phyloP scores from a whole-genome alignment of 495 filamentous ascomycete genomes.

The Neurospora sp. region DNA sequence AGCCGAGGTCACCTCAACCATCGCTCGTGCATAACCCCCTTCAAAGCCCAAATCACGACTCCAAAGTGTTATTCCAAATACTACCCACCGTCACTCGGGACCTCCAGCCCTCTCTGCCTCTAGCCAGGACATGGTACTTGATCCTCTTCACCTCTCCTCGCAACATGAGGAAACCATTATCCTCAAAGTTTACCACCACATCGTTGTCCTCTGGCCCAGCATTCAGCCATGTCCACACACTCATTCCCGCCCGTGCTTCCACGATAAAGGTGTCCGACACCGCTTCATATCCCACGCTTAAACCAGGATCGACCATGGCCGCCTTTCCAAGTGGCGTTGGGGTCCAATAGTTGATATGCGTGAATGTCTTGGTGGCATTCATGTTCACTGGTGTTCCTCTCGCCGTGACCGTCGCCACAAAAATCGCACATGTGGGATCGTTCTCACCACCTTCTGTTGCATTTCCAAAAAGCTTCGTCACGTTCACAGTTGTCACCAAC shows the following conservation, averaged over 20 bases:
- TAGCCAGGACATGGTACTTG: slow-evolving; percentile 40
- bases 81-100: slow-evolving; percentile 47
- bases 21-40: background rate
- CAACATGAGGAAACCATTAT: slow-evolving; percentile 50
- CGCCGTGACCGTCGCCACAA: slow-evolving; percentile 46
- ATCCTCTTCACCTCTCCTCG: slow-evolving; percentile 42
- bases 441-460: slow-evolving; percentile 19
- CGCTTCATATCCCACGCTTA: slow-evolving; percentile 35
- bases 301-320: slow-evolving; percentile 43
- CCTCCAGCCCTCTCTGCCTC: slow-evolving; percentile 39
- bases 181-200: slow-evolving; percentile 49
- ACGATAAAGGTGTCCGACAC: slow-evolving; percentile 41
- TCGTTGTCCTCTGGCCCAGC: slow-evolving; percentile 37
- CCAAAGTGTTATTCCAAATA: slow-evolving; percentile 53
- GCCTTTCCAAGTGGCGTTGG: slow-evolving; percentile 43
- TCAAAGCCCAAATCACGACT: slow-evolving; percentile 3
- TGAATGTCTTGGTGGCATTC: slow-evolving; percentile 36
- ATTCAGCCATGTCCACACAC: slow-evolving; percentile 60
- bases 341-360: slow-evolving; percentile 48
- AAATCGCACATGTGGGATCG: slow-evolving; percentile 36
- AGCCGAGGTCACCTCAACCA: background rate
- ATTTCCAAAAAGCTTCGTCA: slow-evolving; percentile 8
- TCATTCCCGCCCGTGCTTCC: slow-evolving; percentile 45
- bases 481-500: slow-evolving; percentile 36
- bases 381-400: slow-evolving; percentile 45